Conservation (phyloP, 2,329 filamentous ascomycete species). For the Dactylellina sp. region DNA sequence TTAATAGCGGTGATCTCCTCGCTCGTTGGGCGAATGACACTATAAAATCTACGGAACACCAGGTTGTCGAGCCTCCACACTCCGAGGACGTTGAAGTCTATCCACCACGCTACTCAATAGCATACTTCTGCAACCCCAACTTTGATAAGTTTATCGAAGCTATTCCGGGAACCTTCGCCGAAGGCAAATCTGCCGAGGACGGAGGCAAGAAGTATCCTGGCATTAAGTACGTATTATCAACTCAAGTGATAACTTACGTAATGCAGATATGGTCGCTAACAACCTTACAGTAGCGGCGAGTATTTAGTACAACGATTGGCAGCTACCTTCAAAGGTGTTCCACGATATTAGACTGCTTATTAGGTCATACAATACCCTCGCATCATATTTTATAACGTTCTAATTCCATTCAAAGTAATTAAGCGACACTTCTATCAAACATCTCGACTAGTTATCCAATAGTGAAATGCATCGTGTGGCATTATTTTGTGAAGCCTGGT, state of each 20-base stretch:
- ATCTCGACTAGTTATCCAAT: not conserved
- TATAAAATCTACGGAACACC: slow-evolving; percentile 89
- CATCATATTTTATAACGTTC: not conserved
- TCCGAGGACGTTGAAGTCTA: slow-evolving; percentile 69
- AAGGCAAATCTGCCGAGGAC: slow-evolving; percentile 64
- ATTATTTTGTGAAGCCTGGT: not conserved
- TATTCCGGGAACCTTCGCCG: slow-evolving; percentile 79
- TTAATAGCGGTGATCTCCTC: slow-evolving; percentile 89
- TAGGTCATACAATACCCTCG: not conserved
- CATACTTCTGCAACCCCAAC: slow-evolving; percentile 93
- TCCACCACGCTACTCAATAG: slow-evolving; percentile 85
- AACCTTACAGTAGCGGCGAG: slow-evolving; percentile 70
- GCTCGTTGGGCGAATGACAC: slow-evolving; percentile 90
- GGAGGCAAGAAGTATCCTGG: slow-evolving; percentile 81
- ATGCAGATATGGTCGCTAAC: not conserved
- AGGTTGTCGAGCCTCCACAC: slow-evolving; percentile 84
- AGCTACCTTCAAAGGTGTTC: slow-evolving; percentile 69
- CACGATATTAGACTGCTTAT: slow-evolving; percentile 43
- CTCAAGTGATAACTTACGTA: not conserved
- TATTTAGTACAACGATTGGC: slow-evolving; percentile 82
- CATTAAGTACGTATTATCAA: slow-evolving; percentile 68
- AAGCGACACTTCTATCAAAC: not conserved
- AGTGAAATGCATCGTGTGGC: slow-evolving; percentile 1
- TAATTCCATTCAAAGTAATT: slow-evolving; percentile 18
- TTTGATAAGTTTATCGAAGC: slow-evolving; percentile 80